Conservation (phyloP, 345 rosid genomes). For the Eucalyptus pumila region DNA sequence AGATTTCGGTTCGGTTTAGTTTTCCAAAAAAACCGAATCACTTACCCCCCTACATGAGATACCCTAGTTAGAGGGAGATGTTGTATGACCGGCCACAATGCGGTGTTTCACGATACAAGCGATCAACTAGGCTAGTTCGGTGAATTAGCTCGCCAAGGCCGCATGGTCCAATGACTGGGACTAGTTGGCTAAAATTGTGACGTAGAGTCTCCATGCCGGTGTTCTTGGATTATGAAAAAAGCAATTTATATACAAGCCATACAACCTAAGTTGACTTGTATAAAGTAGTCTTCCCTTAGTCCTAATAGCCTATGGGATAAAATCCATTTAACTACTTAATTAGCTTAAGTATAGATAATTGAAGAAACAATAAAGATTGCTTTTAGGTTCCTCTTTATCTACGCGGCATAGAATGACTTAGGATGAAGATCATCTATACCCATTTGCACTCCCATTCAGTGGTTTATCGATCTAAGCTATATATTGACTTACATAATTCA, state of each 20-base stretch:
- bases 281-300: background rate
- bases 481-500: background rate
- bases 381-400: background rate
- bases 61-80: background rate
- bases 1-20: accelerated
- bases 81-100: background rate
- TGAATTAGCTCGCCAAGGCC: background rate
- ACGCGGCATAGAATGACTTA: background rate
- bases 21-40: too few species aligned
- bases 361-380: background rate
- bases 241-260: background rate
- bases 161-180: background rate
- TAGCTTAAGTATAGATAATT: background rate
- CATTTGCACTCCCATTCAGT: background rate
- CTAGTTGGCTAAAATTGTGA: accelerated
- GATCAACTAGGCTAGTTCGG: background rate
- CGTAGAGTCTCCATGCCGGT: accelerated
- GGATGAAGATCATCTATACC: background rate
- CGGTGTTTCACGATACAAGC: background rate
- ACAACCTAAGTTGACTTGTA: background rate
- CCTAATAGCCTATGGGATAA: background rate
- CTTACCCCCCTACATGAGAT: accelerated
- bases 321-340: background rate
- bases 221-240: background rate
- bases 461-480: background rate